Conservation (phyloP, 2,329 filamentous ascomycete genomes). For the Pyrenochaeta sp. region DNA sequence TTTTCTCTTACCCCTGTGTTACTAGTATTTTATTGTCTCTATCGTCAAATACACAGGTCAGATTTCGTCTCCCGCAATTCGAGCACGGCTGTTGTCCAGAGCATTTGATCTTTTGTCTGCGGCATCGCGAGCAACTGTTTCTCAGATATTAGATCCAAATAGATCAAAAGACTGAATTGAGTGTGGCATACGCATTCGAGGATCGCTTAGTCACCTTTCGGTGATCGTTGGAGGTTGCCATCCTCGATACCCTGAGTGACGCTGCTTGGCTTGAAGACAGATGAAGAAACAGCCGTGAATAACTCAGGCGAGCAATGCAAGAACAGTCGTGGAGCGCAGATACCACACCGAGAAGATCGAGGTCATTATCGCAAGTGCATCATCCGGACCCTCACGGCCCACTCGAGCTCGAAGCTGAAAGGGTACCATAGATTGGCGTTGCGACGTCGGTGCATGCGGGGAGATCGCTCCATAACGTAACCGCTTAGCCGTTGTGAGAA, state of each 20-base stretch:
- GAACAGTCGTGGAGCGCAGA: background rate
- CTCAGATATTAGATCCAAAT: conserved; percentile 3
- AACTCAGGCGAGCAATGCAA: no score
- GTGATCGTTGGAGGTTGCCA: conserved; percentile 31
- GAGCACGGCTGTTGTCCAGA: conserved; percentile 40
- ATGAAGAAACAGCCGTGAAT: no score
- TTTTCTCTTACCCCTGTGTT: conserved; percentile 29
- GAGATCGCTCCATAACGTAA: conserved; percentile 1
- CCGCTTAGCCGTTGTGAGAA: background rate
- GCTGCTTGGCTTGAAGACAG: no score
- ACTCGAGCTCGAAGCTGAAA: background rate
- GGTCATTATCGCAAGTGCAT: background rate
- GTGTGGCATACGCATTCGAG: conserved; percentile 24
- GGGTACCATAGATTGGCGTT: background rate
- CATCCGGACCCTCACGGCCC: background rate
- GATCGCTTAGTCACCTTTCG: conserved; percentile 34
- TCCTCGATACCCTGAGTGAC: no score
- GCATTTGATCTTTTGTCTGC: conserved; percentile 43
- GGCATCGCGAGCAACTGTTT: conserved; percentile 36
- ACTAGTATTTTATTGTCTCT: conserved; percentile 42
- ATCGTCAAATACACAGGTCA: conserved; percentile 39
- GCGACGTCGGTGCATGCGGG: conserved; percentile 5
- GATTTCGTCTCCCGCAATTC: conserved; percentile 34
- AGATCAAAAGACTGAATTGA: background rate
- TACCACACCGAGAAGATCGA: background rate